Evolutionary conservation across 139 green algal genomes (phyloP), one percentile per base, ranked within the genome.

Genomic region (Volvox africanus): DNA sequence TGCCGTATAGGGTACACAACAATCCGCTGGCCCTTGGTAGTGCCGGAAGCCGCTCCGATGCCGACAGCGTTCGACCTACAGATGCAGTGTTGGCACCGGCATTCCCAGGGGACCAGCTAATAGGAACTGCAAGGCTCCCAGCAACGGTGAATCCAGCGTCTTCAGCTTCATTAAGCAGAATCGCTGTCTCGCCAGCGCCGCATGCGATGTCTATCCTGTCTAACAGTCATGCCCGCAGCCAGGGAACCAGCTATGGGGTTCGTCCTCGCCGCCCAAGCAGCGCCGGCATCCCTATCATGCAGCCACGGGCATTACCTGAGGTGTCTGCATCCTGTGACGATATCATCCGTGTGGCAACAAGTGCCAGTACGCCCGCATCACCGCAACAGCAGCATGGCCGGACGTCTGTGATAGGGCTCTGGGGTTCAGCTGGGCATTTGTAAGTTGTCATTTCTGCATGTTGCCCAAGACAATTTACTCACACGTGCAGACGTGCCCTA

Each of bases 21-120:
- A 89, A 89, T 68, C 83, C 83, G 36, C 83, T 89, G 19, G 83
- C 83, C 28, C 19, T 50, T 20, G 33, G 44, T 61, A 24, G 32
- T 30, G 75, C 33, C 11, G 32, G 5, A 30, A 81, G 71, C 20
- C 71, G 71, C 24, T 81, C 75, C 13, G 75, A 55, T 30, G 30
- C 22, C 30, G 75, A 30, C 75, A 81, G 75, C 75, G 30, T 30
- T 19, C 75, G 75, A 1, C 21, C 75, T 1, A 24, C 33, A 19
- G 75, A 81, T 30, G 71, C 20, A 2, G 71, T 21, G 5, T 26
- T 28, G 5, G 67, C 11, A 3, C 67, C 67, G 67, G 22, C 67
- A 26, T 28, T 28, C 22, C 24, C 67, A 32, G 3, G 67, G 67
- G 22, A 32, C 22, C 67, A 26, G 67, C 9, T 26, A 75, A 6